Evolutionary conservation across 2,329 filamentous ascomycete species (phyloP).

Genomic region (Mollisiaceae sp.): DNA sequence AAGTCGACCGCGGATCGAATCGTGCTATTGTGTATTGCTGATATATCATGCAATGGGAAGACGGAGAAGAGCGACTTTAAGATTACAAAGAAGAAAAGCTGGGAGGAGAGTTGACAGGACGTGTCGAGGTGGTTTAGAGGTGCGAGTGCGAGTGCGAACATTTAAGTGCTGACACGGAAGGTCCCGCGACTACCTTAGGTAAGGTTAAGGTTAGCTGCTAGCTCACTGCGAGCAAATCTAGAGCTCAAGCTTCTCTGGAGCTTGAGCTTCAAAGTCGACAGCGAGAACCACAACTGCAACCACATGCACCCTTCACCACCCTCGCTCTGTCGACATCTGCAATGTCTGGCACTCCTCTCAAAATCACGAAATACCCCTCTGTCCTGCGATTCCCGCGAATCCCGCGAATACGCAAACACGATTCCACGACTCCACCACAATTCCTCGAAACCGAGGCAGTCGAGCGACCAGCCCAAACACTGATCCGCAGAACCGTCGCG

Average conservation of each 20-base stretch:
- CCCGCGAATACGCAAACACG: too few relatives aligned
- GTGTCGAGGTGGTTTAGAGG: too few relatives aligned
- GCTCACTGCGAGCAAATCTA: not conserved
- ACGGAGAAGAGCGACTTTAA: not conserved
- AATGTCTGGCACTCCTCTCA: not conserved
- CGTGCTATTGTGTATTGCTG: not conserved
- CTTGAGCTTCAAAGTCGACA: too few relatives aligned
- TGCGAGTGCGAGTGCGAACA: too few relatives aligned
- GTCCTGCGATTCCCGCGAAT: too few relatives aligned
- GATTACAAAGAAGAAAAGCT: not conserved
- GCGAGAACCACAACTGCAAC: too few relatives aligned
- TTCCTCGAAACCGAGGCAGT: too few relatives aligned
- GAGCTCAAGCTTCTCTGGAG: too few relatives aligned
- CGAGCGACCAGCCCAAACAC: not conserved
- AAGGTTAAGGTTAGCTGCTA: not conserved
- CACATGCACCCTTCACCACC: not conserved
- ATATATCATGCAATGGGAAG: not conserved
- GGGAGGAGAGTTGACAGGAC: too few relatives aligned
- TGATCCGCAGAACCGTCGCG: not conserved
- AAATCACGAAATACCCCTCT: not conserved
- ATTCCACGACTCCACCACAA: too few relatives aligned
- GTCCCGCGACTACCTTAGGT: not conserved
- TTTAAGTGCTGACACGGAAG: not conserved
- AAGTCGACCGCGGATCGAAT: too few relatives aligned
- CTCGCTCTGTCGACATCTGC: not conserved